phyloP scores from a whole-genome alignment of 257 asterid species.

The Primulina eburnea region DNA sequence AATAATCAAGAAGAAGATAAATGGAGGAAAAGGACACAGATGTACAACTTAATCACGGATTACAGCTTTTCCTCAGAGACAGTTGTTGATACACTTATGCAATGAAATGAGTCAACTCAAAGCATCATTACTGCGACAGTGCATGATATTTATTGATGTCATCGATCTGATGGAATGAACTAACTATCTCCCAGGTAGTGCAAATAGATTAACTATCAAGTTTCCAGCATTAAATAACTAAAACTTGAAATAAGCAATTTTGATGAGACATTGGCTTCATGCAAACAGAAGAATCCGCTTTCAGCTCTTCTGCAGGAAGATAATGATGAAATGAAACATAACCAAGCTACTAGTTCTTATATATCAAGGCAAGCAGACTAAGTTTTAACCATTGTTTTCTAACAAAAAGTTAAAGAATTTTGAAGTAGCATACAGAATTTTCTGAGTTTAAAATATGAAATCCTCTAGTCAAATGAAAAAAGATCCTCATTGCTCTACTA shows the following conservation, averaged over 20 bases:
- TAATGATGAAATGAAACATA: too few relatives aligned
- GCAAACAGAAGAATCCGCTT: neutral
- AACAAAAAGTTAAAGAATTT: neutral
- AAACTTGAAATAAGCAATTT: neutral
- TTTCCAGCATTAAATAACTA: neutral
- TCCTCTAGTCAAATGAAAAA: neutral
- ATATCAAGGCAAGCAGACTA: neutral
- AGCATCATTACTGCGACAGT: neutral
- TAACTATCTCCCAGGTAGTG: neutral
- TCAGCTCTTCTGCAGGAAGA: neutral
- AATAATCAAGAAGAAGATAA: slow-evolving; percentile 22
- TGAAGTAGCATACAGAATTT: neutral
- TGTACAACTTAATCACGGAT: neutral
- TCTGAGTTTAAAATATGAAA: neutral
- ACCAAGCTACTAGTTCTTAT: neutral
- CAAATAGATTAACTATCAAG: neutral
- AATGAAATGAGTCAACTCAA: slow-evolving; percentile 5
- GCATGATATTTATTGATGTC: neutral
- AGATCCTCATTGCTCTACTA: neutral
- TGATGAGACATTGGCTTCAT: neutral
- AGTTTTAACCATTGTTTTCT: too few relatives aligned
- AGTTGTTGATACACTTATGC: neutral
- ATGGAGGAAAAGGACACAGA: neutral
- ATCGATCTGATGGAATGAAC: neutral
- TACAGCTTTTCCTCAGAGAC: neutral